Percentiles rank a stretch among this genome's conserved stretches.
phyloP scores from a whole-genome alignment of 768 basidiomycete genomes.

The Coprinopsis strossmayeri region DNA sequence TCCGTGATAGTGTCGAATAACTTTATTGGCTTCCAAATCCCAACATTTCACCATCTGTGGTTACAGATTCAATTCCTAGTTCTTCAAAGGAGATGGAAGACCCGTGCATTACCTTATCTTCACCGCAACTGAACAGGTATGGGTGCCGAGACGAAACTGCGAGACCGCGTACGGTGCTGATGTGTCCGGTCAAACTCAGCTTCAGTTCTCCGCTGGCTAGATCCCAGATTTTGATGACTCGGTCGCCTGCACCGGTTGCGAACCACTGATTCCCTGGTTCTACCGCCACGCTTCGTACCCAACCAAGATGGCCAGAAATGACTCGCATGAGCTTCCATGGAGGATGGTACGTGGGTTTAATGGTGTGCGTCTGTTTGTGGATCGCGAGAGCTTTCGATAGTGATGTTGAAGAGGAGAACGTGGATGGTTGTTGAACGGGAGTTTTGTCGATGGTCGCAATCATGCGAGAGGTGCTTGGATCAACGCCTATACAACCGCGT shows the following conservation, averaged over 20 bases:
- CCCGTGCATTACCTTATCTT: conserved; percentile 73
- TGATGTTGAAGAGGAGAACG: conserved; percentile 54
- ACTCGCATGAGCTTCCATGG: conserved; percentile 96
- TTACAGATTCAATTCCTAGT: neutral
- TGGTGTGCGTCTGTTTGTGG: conserved; percentile 88
- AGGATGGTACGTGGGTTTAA: conserved; percentile 94
- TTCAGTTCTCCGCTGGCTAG: conserved; percentile 95
- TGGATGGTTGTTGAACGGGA: conserved; percentile 60
- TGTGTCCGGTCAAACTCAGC: conserved; percentile 95
- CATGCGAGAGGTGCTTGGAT: conserved; percentile 53
- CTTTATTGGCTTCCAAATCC: conserved; percentile 98
- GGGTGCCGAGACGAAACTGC: conserved; percentile 92
- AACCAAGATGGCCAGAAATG: conserved; percentile 96
- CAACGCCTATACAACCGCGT: conserved; percentile 19
- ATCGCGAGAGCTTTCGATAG: conserved; percentile 88
- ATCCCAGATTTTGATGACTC: conserved; percentile 99
- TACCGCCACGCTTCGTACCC: conserved; percentile 94
- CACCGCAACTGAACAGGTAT: conserved; percentile 94
- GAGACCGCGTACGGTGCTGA: conserved; percentile 91
- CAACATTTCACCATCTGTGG: conserved; percentile 98
- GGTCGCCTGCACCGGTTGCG: conserved; percentile 94
- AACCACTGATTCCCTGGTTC: conserved; percentile 99
- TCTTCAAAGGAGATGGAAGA: neutral
- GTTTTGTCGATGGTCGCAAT: conserved; percentile 74
- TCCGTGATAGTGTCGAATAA: conserved; percentile 97